Base-by-base conservation (phyloP, 441 rosid species). In the Syzygium malaccense region DNA sequence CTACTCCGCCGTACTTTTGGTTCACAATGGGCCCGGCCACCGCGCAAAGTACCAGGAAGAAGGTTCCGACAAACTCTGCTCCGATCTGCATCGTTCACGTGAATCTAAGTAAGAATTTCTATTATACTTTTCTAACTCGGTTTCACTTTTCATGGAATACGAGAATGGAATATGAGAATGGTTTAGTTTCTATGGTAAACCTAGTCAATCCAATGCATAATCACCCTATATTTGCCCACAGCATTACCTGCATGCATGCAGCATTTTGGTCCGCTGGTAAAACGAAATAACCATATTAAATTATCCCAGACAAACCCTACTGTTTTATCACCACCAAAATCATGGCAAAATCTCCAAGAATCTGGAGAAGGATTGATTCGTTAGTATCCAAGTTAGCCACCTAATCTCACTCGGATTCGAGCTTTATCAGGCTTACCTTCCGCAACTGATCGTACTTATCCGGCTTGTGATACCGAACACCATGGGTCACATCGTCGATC, bases 1-100 rank as follows among this genome's bases (percentile, higher is more conserved):
- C 78, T 15, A 80, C 86, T 9, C 86, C 86, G n/a, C 45, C 14
- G 19, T 78, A 79, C 86, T 80, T 87, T 48, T 58, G 86, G 86
- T 87, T 79, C 55, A 87, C 55, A 0, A 87, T 41, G 0, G 89
- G 75, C n/a, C 86, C 86, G 1, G 71, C 66, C 17, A 58, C 86
- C 0, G 86, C 89, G 6, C 71, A 79, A 58, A 87, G 83, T 17
- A 87, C 75, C 37, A 87, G 3, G 25, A 87, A 32, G 75, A 87
- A 87, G 75, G 89, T 87, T 55, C 89, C 89, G 9, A 87, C 56
- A 30, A 87, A 87, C 54, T 87, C 89, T 0, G 89, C 89, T 87
- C 64, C 86, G 2, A 26, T 75, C 89, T 87, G n/a, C 86, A 25
- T 28, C 56, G 51, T 64, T 64, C 37, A 15, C 30, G 75, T 64